Evolutionary conservation across 129 eudicot species (phyloP).

Genomic region (Scalesia atractyloides): DNA sequence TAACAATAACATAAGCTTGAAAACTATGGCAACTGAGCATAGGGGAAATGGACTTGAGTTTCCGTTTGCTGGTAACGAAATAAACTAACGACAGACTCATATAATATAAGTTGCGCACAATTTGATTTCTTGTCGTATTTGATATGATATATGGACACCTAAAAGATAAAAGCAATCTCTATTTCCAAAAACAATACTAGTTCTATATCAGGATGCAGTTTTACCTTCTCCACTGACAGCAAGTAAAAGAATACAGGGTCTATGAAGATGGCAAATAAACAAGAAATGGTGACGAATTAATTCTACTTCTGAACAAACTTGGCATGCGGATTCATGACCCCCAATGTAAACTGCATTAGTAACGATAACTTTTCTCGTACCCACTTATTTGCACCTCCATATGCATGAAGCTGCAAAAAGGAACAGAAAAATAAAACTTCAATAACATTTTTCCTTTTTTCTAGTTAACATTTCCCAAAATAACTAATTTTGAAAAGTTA

Average conservation of each 20-base stretch:
- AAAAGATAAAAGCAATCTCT: neutral
- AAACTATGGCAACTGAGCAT: too few relatives aligned
- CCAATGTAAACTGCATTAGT: slow-evolving; percentile 44
- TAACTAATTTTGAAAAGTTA: neutral
- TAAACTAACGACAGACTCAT: too few relatives aligned
- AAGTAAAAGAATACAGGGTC: slow-evolving; percentile 86
- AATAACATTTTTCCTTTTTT: neutral
- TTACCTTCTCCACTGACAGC: slow-evolving; percentile 56
- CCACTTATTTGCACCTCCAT: slow-evolving; percentile 69
- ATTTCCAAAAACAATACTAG: neutral
- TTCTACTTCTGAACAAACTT: slow-evolving; percentile 72
- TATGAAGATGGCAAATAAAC: slow-evolving; percentile 61
- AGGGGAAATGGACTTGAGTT: too few relatives aligned
- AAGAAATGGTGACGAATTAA: slow-evolving; percentile 67
- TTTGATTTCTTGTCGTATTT: neutral
- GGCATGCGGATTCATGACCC: slow-evolving; percentile 83
- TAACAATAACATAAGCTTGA: too few relatives aligned
- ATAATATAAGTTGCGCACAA: neutral
- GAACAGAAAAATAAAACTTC: neutral
- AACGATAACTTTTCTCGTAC: slow-evolving; percentile 44
- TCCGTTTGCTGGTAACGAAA: too few relatives aligned
- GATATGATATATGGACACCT: neutral
- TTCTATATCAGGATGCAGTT: slow-evolving; percentile 4
- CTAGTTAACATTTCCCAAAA: neutral
- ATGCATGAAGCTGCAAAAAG: slow-evolving; percentile 47